phyloP scores from a whole-genome alignment of 768 basidiomycete genomes.

The Leucogyrophana mollusca region DNA sequence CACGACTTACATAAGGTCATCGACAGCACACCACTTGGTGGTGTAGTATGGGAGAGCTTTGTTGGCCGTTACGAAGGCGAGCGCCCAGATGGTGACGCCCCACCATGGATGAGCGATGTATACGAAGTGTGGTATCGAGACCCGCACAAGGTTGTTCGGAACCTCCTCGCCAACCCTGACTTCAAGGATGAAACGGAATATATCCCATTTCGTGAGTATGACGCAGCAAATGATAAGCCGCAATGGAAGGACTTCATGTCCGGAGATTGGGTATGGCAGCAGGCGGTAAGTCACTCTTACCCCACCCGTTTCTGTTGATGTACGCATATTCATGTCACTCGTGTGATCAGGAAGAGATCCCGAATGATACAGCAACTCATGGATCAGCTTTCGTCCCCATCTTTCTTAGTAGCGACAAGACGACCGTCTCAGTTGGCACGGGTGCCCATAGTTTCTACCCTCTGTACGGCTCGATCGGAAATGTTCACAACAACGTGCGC shows the following conservation, averaged over 20 bases:
- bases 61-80: slow-evolving; percentile 11
- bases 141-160: slow-evolving; percentile 8
- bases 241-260: slow-evolving; percentile 20
- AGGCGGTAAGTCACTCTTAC: slow-evolving; percentile 16
- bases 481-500: slow-evolving; percentile 3
- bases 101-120: slow-evolving; percentile 23
- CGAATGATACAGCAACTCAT: slow-evolving; percentile 4
- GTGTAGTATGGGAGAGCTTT: slow-evolving; percentile 27
- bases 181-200: slow-evolving; percentile 19
- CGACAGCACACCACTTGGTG: slow-evolving; percentile 22
- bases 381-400: slow-evolving; percentile 13
- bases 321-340: too few species aligned
- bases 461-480: slow-evolving; percentile 2
- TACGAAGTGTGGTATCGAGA: slow-evolving; percentile 29
- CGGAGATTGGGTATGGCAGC: slow-evolving; percentile 27
- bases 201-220: slow-evolving; percentile 10
- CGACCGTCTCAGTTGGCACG: slow-evolving; percentile 19
- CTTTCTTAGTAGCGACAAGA: slow-evolving; percentile 21
- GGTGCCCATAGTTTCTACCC: not conserved
- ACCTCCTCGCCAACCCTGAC: slow-evolving; percentile 20
- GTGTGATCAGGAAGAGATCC: not conserved
- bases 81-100: slow-evolving; percentile 9
- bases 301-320: too few species aligned
- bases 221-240: not conserved
- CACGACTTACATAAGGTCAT: slow-evolving; percentile 23